Evolutionary conservation across 108 stramenopile genomes (phyloP), one percentile per base, ranked within the genome.

Genomic region (Skeletonema marinoi): DNA sequence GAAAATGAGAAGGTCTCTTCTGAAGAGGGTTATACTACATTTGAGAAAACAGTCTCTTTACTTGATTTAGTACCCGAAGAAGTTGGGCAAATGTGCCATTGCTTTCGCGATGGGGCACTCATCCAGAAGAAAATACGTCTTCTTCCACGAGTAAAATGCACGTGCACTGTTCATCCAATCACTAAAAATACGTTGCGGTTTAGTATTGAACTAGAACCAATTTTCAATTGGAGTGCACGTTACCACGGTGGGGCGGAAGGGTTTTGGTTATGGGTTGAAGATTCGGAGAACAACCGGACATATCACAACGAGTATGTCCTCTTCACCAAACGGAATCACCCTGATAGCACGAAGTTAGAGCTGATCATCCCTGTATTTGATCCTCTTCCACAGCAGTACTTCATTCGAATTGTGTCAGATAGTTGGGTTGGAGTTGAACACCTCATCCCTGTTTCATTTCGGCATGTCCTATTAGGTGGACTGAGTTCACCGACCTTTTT

Each of bases 251-350:
- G 89, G 7, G 91, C 88, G 6, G 82, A 97, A 77, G 87, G 87
- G 13, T 99, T 95, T 62, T 98, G 96, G 95, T 69, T 99, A 17
- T 98, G 97, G 98, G 91, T 99, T 3, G 99, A 99, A 85, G 98
- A 98, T 66, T 75, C 83, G 8, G 88, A 91, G 13, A 96, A 85
- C 58, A 93, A 98, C 46, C 81, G 86, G 64, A 93, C 97, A 8
- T 91, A 90, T 63, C 94, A 95, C 59, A 88, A 92, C 33, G 94
- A 93, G 68, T 90, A 90, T 62, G 73, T 96, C 33, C 75, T 86
- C 14, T 92, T 96, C 60, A 85, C 85, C 33, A 78, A 85, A 38
- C 68, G 87, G 33, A 91, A 79, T 35, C 88, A 88, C 74, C 90
- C 89, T 3, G 92, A 95, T 42, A 61, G 90, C 2, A 73, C 87